A percentile compares a stretch with the other conserved stretches of the same genome.
These are phyloP conservation scores for Leishmania arabica DNA, from an alignment of 208 protist genomes.

Conservation along the genomic window DNA sequence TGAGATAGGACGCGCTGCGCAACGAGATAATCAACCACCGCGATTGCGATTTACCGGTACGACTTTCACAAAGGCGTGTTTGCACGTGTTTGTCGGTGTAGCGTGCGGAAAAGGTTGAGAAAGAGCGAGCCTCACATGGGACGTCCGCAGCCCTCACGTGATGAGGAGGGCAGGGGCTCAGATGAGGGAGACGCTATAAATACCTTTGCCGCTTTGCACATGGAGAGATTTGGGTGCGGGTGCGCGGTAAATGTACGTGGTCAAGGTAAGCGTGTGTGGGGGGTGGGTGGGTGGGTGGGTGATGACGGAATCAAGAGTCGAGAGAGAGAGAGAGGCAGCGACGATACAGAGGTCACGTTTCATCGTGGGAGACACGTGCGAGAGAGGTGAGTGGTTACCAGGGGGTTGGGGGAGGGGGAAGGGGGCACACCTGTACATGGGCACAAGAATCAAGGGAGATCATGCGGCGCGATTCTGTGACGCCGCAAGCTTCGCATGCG, in stretches of 20 bases:
- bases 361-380: background rate
- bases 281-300: background rate
- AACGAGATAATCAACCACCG: background rate
- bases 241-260: background rate
- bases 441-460: background rate
- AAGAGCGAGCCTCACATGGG: background rate
- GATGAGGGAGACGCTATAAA: background rate
- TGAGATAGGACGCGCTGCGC: background rate
- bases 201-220: too few species aligned
- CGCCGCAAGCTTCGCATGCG: background rate
- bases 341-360: background rate
- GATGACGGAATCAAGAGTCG: background rate
- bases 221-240: background rate
- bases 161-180: background rate
- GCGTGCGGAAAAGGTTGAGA: background rate
- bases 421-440: background rate
- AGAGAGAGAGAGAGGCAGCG: background rate
- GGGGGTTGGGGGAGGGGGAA: background rate
- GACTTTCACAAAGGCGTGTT: background rate
- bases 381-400: background rate
- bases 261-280: background rate
- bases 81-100: background rate
- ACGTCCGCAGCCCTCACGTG: background rate
- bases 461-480: background rate
- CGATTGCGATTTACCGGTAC: background rate